A percentile compares a stretch with the other conserved stretches of the same genome.
Evolutionary conservation across 2,329 filamentous ascomycete genomes (phyloP).

Genomic region (Hysterium pulicare): DNA sequence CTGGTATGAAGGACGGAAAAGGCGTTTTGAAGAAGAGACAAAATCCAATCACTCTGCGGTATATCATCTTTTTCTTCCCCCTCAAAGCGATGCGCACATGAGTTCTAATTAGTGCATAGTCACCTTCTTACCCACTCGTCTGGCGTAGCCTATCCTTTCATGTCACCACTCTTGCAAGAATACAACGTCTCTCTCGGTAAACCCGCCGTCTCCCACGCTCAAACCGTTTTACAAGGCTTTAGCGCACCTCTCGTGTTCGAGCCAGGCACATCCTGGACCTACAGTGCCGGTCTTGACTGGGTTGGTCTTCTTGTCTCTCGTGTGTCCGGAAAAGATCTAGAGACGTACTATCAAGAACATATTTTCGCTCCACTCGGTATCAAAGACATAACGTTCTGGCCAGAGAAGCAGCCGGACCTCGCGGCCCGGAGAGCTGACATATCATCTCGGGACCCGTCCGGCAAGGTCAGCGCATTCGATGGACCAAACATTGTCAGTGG

Average conservation of each 20-base stretch:
- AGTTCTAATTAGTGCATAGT: no score
- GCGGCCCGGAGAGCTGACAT: no score
- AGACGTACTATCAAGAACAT: no score
- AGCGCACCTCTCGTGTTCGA: conserved; percentile 29
- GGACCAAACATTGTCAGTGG: no score
- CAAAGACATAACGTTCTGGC: no score
- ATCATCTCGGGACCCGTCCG: no score
- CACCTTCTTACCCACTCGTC: conserved; percentile 51
- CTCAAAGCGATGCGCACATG: no score
- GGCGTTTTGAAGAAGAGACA: conserved; percentile 11
- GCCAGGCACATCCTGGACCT: conserved; percentile 51
- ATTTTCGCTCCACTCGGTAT: no score
- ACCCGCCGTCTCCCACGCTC: no score
- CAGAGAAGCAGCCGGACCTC: no score
- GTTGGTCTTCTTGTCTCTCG: conserved; percentile 46
- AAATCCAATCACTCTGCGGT: conserved; percentile 26
- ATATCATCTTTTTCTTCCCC: no score
- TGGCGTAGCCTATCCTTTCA: conserved; percentile 46
- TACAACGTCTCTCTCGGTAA: conserved; percentile 4
- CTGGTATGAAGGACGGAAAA: neutral
- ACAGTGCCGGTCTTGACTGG: conserved; percentile 49
- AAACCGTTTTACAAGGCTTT: conserved; percentile 26
- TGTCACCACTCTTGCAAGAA: conserved; percentile 38
- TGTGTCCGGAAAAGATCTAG: conserved; percentile 35
- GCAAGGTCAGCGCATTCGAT: no score